Evolutionary conservation across 805 yeast genomes (phyloP), one percentile per base, ranked within the genome.

Genomic region (Kockiozyma suomiensis): DNA sequence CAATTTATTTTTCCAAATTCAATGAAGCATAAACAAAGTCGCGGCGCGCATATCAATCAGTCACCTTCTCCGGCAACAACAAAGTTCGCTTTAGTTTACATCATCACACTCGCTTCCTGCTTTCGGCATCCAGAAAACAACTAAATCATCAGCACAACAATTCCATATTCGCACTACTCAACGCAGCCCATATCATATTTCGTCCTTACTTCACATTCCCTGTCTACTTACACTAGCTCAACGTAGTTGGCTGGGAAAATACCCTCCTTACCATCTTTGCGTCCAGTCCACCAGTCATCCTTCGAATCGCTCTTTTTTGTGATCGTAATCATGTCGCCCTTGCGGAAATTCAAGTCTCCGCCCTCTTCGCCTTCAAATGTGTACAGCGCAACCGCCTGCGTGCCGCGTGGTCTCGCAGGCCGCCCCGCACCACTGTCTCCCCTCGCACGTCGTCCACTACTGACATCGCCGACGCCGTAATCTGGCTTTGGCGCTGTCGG

Each of bases 201-300:
- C 28, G 13, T 30, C 35, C 19, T 26, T 15, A 15, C 13, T 7
- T 21, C 17, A 41, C 40, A 17, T 4, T 10, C 2, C 7, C 19
- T 21, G 23, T 19, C 40, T 17, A 25, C 33, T 68, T 71, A 86
- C 54, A 85, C 82, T 69, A 92, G 75, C 72, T 92, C 96, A 45
- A 93, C 97, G 71, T 93, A 93, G 73, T 93, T 93, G 1, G 99
- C 99, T 8, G 99, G 99, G 81, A 93, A 93, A 28, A 92, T 92
- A 45, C 99, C 99, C 69, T 89, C 90, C 62, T 76, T 76, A 12
- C 96, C 93, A 67, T 88, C 88, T 56, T 85, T 78, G 72, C 88
- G 85, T 28, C 99, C 99, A 0, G 97, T 90, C 99, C 99, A 94
- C 99, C 99, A 94, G 73, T 94, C 98, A 73, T 94, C 96, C 51